phyloP scores from a whole-genome alignment of 2,329 filamentous ascomycete species.

The Akanthomyces muscarius region DNA sequence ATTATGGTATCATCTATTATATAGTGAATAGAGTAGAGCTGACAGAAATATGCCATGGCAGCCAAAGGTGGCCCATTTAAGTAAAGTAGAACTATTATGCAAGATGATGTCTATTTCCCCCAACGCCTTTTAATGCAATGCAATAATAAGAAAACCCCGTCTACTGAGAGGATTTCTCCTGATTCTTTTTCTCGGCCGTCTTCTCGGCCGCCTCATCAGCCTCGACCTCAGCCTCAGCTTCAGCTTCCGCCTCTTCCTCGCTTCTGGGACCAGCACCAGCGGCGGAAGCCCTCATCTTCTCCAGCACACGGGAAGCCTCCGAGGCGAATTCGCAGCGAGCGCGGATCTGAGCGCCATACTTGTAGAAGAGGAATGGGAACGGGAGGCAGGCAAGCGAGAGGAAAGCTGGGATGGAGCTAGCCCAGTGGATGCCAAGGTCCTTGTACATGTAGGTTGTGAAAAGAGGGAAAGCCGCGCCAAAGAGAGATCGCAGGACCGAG shows the following conservation, averaged over 20 bases:
- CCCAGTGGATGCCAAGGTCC: slow-evolving; percentile 70
- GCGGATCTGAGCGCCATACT: slow-evolving; percentile 61
- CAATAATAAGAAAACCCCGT: not conserved
- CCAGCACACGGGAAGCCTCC: slow-evolving; percentile 60
- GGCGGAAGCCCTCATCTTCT: slow-evolving; percentile 21
- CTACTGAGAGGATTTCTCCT: not conserved
- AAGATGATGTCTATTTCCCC: not conserved
- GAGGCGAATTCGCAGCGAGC: slow-evolving; percentile 66
- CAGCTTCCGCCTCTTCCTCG: slow-evolving; percentile 20
- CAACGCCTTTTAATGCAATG: slow-evolving; percentile 13
- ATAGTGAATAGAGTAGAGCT: not conserved
- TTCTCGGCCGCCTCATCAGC: not conserved
- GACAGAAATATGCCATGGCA: not conserved
- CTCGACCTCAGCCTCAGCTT: slow-evolving; percentile 5
- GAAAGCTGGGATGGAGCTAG: slow-evolving; percentile 68
- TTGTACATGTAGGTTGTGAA: slow-evolving; percentile 61
- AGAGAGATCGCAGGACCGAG: slow-evolving; percentile 65
- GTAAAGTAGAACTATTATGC: not conserved
- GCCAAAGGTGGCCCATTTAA: not conserved
- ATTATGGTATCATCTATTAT: not conserved
- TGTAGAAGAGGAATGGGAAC: slow-evolving; percentile 73
- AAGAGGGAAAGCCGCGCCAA: slow-evolving; percentile 69
- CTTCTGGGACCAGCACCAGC: not conserved
- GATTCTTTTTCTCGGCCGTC: not conserved
- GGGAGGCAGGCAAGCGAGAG: slow-evolving; percentile 67